These are phyloP conservation scores for Aspergillus puulaauensis DNA, from an alignment of 2,329 filamentous ascomycete species.

Conservation along the genomic window DNA sequence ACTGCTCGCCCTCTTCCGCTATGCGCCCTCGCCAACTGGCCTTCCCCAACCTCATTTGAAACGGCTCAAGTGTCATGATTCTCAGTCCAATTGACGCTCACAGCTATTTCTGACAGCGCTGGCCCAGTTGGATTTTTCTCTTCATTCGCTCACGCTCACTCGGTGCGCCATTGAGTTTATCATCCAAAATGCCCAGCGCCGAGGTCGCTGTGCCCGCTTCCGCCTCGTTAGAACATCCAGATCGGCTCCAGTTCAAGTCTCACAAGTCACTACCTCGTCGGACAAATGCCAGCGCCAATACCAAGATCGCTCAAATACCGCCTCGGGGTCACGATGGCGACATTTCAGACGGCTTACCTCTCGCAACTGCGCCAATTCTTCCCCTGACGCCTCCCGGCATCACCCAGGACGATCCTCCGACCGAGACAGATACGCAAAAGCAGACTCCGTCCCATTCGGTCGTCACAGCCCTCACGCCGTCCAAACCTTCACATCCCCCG, in stretches of 20 bases:
- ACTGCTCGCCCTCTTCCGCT: constrained; percentile 3
- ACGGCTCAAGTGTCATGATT: constrained; percentile 20
- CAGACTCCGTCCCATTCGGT: constrained; percentile 27
- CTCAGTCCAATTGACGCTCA: constrained; percentile 9
- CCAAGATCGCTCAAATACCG: constrained; percentile 24
- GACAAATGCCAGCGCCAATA: constrained; percentile 26
- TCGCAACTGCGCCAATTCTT: constrained; percentile 29
- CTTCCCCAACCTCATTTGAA: constrained; percentile 20
- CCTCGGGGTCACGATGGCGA: constrained; percentile 25
- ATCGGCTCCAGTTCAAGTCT: constrained; percentile 36
- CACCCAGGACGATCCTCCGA: constrained; percentile 23
- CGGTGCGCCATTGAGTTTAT: constrained; percentile 15
- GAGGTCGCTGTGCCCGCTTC: constrained; percentile 27
- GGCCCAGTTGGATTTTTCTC: constrained; percentile 1
- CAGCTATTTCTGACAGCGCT: constrained; percentile 10
- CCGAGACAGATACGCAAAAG: constrained; percentile 20
- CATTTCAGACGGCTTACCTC: constrained; percentile 20
- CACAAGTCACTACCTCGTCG: constrained; percentile 43
- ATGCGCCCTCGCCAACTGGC: constrained; percentile 16
- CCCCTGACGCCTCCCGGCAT: constrained; percentile 40
- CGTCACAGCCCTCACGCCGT: constrained; percentile 53
- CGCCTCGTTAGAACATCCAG: constrained; percentile 25
- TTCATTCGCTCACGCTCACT: constrained; percentile 7
- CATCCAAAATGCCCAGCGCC: constrained; percentile 32
- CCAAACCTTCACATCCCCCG: constrained; percentile 66